Percentiles rank a stretch among this genome's conserved stretches.
These are phyloP conservation scores for Nakaseomyces sp. DNA, from an alignment of 1,139 yeast genomes.

Conservation along the genomic window DNA sequence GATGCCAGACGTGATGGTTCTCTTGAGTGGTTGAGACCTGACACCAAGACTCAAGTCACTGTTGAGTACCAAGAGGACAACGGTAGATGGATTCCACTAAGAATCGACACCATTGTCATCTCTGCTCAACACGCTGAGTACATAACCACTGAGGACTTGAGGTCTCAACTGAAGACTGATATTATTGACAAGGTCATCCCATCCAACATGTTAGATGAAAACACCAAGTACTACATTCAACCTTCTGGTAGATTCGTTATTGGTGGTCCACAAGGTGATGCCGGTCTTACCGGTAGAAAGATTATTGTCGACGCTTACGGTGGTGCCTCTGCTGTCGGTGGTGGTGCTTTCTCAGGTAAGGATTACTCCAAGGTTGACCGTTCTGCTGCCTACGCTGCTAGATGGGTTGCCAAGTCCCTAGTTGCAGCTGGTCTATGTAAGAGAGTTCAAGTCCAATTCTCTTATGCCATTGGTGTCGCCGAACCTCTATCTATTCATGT, in stretches of 20 bases:
- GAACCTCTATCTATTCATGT: conserved; percentile 97
- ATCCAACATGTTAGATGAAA: conserved; percentile 79
- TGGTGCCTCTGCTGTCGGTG: conserved; percentile 99
- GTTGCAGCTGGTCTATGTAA: conserved; percentile 91
- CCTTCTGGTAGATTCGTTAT: conserved; percentile 99
- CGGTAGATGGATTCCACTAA: conserved; percentile 90
- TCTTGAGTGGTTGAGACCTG: conserved; percentile 96
- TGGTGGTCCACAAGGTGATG: conserved; percentile 99
- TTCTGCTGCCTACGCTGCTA: conserved; percentile 99
- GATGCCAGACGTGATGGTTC: conserved; percentile 95
- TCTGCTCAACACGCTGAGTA: conserved; percentile 98
- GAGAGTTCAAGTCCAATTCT: conserved; percentile 96
- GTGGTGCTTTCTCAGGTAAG: conserved; percentile 99
- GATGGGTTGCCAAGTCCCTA: conserved; percentile 99
- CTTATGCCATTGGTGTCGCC: conserved; percentile 99
- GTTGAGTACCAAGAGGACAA: conserved; percentile 88
- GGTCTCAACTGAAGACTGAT: conserved; percentile 67
- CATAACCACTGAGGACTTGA: conserved; percentile 85
- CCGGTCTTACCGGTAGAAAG: conserved; percentile 99
- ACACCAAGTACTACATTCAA: conserved; percentile 95
- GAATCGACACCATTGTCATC: conserved; percentile 96
- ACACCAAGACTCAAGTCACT: conserved; percentile 98
- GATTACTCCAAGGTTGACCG: conserved; percentile 99
- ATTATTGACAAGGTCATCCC: conserved; percentile 90
- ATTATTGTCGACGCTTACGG: conserved; percentile 99